Evolutionary conservation across 495 filamentous ascomycete species (phyloP).

Genomic region (Neurospora sp.): DNA sequence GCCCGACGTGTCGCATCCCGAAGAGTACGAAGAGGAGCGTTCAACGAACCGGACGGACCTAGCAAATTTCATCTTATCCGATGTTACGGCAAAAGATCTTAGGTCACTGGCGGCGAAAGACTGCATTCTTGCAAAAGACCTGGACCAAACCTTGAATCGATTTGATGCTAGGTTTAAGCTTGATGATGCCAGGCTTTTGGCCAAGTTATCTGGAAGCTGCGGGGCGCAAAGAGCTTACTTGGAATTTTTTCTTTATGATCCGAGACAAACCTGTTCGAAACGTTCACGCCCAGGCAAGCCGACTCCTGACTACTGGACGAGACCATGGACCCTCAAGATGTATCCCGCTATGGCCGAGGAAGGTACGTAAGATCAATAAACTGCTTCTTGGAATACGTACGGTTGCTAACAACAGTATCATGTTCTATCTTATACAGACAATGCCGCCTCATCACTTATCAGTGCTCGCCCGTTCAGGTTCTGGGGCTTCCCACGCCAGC

Average conservation of each 20-base stretch:
- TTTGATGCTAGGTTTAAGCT: too few species aligned
- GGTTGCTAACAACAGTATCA: not conserved
- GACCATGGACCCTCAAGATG: not conserved
- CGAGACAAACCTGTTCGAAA: not conserved
- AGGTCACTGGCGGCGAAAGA: not conserved
- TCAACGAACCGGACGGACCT: not conserved
- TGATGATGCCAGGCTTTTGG: not conserved
- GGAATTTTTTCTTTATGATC: not conserved
- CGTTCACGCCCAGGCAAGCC: not conserved
- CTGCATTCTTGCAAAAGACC: not conserved
- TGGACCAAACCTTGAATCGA: not conserved
- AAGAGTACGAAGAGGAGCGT: not conserved
- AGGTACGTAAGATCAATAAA: not conserved
- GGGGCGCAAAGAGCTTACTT: not conserved
- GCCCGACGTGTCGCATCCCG: not conserved
- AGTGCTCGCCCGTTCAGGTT: not conserved
- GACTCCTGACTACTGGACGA: not conserved
- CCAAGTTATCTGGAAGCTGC: not conserved
- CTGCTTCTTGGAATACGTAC: not conserved
- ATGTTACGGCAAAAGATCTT: not conserved
- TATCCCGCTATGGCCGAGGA: not conserved
- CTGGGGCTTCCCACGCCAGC: not conserved
- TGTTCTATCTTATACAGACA: not conserved
- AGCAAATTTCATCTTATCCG: not conserved
- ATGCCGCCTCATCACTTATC: not conserved